Percentiles rank a stretch among this genome's conserved stretches.
phyloP scores from a whole-genome alignment of 345 rosid species.

The Carallia pectinifolia region DNA sequence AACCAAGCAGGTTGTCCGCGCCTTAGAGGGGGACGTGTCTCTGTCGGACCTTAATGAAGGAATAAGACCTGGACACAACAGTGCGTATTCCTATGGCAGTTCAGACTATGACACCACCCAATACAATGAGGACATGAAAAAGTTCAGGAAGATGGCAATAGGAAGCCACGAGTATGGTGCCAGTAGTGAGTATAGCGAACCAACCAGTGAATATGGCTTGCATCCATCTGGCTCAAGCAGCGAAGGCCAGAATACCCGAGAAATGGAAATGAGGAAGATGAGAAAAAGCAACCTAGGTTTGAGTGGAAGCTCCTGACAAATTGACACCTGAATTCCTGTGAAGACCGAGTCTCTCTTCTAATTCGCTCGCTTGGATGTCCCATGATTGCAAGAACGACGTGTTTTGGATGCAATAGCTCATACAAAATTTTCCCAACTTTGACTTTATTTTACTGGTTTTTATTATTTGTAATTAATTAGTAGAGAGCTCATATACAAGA shows the following conservation, averaged over 20 bases:
- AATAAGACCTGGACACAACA: conserved; percentile 57
- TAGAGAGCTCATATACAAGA: conserved; percentile 12
- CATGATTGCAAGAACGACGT: conserved; percentile 24
- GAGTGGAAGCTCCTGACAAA: conserved; percentile 36
- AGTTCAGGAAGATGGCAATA: conserved; percentile 62
- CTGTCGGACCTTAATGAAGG: conserved; percentile 71
- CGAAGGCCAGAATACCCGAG: conserved; percentile 56
- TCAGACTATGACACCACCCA: conserved; percentile 71
- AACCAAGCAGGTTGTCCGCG: conserved; percentile 65
- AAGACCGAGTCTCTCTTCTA: not conserved
- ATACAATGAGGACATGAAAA: conserved; percentile 76
- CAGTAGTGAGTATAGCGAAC: conserved; percentile 65
- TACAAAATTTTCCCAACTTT: not conserved
- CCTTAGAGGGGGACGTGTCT: conserved; percentile 75
- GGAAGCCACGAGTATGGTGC: conserved; percentile 66
- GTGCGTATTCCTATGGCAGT: conserved; percentile 51
- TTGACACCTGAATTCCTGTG: conserved; percentile 7
- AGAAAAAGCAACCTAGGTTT: conserved; percentile 51
- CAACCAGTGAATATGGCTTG: conserved; percentile 69
- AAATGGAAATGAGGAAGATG: conserved; percentile 68
- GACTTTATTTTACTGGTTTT: conserved; percentile 11
- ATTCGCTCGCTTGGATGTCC: conserved; percentile 10
- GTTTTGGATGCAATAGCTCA: conserved; percentile 17
- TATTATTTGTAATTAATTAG: conserved; percentile 24
- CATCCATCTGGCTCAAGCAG: conserved; percentile 80